Evolutionary conservation across 176 grass and related monocot genomes (phyloP), one percentile per base, ranked within the genome.

Genomic region (Thinopyrum elongatum): DNA sequence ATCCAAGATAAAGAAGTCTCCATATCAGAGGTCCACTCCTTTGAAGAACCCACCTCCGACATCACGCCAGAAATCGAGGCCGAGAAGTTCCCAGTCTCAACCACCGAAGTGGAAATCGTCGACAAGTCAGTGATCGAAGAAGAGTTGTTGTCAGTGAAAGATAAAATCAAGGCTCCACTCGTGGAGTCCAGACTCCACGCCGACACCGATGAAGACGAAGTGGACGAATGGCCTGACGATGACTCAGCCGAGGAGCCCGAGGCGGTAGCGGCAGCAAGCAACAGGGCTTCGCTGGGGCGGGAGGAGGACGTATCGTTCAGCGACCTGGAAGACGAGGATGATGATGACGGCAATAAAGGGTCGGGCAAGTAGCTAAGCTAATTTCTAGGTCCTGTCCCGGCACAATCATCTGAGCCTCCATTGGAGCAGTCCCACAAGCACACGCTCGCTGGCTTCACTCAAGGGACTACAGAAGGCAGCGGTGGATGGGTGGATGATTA

Each of bases 281-380:
- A 55, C 79, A 85, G 80, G 21, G 67, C 84, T 51, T 83, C 83
- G 12, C 44, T 91, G 39, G 91, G 80, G 12, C 81, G 63, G 30
- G 94, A 95, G 36, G 93, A 95, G 36, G 94, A 95, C 23, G 81
- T 95, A 2, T 95, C 88, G 3, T 95, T 95, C 81, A 95, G 94
- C 38, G 94, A 95, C 33, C 84, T 95, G 38, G 93, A 95, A 77
- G 84, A 90, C 23, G 73, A 89, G 1, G 85, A 83, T 1, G 83
- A 89, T 0, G 83, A 89, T 6, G 73, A 89, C 5, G 59, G 74
- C 14, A 82, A 77, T 61, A 68, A 64, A 35, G 57, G 59, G 76
- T 1, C 28, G 79, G 65, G 6, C 73, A 60, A 71, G 72, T 90
- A 81, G 78, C 44, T 23, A 72, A 31, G 63, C 21, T n/a, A 70